Conservation (phyloP, 768 basidiomycete genomes). For the Lentinula sp. region DNA sequence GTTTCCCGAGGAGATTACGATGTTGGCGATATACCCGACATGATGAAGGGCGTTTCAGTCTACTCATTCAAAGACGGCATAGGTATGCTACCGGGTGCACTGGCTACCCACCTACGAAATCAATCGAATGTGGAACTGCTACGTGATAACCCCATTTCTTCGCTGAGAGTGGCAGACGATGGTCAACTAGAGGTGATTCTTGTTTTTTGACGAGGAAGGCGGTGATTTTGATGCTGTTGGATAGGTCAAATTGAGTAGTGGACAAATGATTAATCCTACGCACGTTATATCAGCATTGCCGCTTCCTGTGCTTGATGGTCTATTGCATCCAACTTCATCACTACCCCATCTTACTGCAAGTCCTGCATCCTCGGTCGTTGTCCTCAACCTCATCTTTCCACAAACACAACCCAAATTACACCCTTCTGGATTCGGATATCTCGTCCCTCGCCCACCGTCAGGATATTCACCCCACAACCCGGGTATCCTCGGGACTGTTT, state of each 20-base stretch:
- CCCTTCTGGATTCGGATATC: slow-evolving; percentile 89
- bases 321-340: slow-evolving; percentile 30
- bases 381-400: slow-evolving; percentile 84
- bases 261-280: slow-evolving; percentile 33
- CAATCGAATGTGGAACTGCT: slow-evolving; percentile 56
- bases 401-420: slow-evolving; percentile 45
- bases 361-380: slow-evolving; percentile 74
- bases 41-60: slow-evolving; percentile 60
- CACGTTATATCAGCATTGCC: slow-evolving; percentile 78
- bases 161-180: slow-evolving; percentile 26
- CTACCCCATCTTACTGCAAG: slow-evolving; percentile 69
- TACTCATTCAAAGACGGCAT: slow-evolving; percentile 82
- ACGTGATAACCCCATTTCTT: slow-evolving; percentile 30
- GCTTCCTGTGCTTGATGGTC: slow-evolving; percentile 41
- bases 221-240: background rate
- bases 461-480: slow-evolving; percentile 40
- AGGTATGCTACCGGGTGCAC: slow-evolving; percentile 51
- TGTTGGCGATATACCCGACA: slow-evolving; percentile 38
- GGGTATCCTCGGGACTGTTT: slow-evolving; percentile 78
- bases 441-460: slow-evolving; percentile 70
- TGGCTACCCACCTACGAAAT: slow-evolving; percentile 40
- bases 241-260: slow-evolving; percentile 26
- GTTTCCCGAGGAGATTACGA: slow-evolving; percentile 29
- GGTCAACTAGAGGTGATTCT: slow-evolving; percentile 39
- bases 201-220: background rate